Evolutionary conservation across 1,139 yeast genomes (phyloP).

Genomic region (Yamadazyma dendronema): DNA sequence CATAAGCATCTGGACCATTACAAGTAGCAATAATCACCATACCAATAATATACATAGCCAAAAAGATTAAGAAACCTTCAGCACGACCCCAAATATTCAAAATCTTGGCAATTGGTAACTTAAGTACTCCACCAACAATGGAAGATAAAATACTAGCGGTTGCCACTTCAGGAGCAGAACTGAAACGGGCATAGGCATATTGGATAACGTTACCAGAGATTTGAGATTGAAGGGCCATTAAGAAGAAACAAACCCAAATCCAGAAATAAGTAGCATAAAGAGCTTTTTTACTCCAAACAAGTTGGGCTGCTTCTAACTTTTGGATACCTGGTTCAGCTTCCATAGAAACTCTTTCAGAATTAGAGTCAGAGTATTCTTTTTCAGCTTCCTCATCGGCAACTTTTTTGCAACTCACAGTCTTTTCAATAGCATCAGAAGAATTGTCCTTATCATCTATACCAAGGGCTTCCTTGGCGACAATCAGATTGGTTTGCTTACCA

Average conservation of each 20-base stretch:
- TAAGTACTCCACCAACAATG: slow-evolving; percentile 34
- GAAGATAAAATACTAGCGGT: slow-evolving; percentile 37
- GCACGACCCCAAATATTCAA: slow-evolving; percentile 39
- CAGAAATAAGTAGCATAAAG: slow-evolving; percentile 5
- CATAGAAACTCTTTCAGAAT: slow-evolving; percentile 3
- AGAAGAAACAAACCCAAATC: slow-evolving; percentile 8
- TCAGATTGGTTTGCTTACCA: not conserved
- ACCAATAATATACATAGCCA: slow-evolving; percentile 5
- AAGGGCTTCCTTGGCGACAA: not conserved
- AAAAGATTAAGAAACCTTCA: slow-evolving; percentile 20
- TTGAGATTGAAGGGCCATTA: slow-evolving; percentile 7
- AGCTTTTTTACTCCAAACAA: slow-evolving; percentile 6
- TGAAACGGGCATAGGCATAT: slow-evolving; percentile 32
- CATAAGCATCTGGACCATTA: slow-evolving; percentile 6
- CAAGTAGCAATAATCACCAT: slow-evolving; percentile 6
- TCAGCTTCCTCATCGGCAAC: not conserved
- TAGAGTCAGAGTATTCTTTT: not conserved
- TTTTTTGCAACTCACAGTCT: not conserved
- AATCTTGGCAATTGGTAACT: slow-evolving; percentile 38
- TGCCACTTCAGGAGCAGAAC: slow-evolving; percentile 33
- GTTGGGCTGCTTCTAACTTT: slow-evolving; percentile 4
- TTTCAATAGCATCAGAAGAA: not conserved
- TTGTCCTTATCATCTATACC: not conserved
- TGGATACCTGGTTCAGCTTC: slow-evolving; percentile 7
- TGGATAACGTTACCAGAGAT: slow-evolving; percentile 2